Evolutionary conservation across 2,329 filamentous ascomycete genomes (phyloP).

Genomic region (Neofusicoccum sp.): DNA sequence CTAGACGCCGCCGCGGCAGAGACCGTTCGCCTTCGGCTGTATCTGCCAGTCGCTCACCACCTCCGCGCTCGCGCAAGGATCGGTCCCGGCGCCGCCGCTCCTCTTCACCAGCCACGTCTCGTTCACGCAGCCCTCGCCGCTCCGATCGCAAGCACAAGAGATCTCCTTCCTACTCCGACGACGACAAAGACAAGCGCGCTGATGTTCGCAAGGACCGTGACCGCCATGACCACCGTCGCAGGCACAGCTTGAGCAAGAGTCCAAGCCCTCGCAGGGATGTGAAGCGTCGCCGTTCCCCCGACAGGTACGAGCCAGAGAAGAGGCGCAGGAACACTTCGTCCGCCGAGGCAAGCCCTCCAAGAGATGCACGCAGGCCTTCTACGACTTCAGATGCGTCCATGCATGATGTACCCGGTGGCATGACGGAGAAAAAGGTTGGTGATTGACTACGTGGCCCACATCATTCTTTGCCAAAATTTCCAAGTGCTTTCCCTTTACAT

Average conservation of each 20-base stretch:
- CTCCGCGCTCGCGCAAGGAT: conserved; percentile 26
- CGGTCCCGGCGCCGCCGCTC: conserved; percentile 37
- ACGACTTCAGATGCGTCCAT: conserved; percentile 3
- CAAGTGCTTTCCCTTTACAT: neutral
- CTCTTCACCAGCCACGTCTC: conserved; percentile 39
- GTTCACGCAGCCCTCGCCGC: conserved; percentile 38
- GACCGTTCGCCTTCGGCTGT: conserved; percentile 35
- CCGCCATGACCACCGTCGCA: conserved; percentile 41
- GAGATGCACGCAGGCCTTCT: neutral
- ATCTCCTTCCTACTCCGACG: conserved; percentile 45
- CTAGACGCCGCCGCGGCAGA: conserved; percentile 47
- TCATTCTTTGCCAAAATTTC: neutral
- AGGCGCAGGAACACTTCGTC: conserved; percentile 21
- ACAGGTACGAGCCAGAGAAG: conserved; percentile 21
- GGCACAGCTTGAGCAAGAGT: conserved; percentile 43
- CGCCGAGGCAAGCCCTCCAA: neutral
- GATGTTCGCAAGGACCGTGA: conserved; percentile 48
- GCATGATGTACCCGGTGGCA: neutral
- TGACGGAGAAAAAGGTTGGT: conserved; percentile 3
- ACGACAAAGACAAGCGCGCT: conserved; percentile 46
- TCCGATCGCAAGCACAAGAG: conserved; percentile 42
- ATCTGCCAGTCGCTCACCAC: conserved; percentile 25
- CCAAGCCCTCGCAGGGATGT: conserved; percentile 26
- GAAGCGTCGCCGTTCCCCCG: conserved; percentile 17
- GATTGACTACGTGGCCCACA: neutral